Evolutionary conservation across 169 alveolate genomes (phyloP).

Genomic region (Cryptosporidium sp.): DNA sequence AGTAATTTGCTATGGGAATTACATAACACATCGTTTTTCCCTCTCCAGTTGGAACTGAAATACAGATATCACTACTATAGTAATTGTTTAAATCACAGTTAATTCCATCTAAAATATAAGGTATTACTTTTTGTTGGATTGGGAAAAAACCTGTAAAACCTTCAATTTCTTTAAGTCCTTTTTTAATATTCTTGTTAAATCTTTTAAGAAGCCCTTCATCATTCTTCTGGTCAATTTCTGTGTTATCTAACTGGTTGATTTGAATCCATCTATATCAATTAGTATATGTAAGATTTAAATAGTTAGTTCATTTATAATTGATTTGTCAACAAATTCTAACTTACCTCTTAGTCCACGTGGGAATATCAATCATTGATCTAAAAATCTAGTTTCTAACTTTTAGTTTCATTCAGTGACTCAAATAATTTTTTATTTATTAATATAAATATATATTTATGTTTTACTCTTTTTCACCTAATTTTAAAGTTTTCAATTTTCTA

Average conservation of each 20-base stretch:
- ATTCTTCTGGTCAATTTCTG: not conserved
- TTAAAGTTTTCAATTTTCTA: too few species aligned
- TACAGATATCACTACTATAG: constrained; percentile 78
- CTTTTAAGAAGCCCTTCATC: not conserved
- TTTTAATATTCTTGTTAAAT: constrained; percentile 15
- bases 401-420: not conserved
- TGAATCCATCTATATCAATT: constrained; percentile 37
- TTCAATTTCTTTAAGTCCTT: constrained; percentile 36
- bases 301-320: not conserved
- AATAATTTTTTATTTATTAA: not conserved
- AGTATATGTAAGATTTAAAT: not conserved
- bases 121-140: constrained; percentile 53
- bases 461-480: too few species aligned
- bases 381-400: not conserved
- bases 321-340: not conserved
- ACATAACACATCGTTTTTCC: constrained; percentile 81
- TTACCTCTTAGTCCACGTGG: constrained; percentile 71
- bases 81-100: constrained; percentile 17
- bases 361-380: constrained; percentile 27
- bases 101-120: constrained; percentile 43
- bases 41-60: constrained; percentile 81
- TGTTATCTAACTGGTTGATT: not conserved
- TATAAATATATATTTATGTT: too few species aligned
- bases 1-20: constrained; percentile 77
- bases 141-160: constrained; percentile 52